phyloP scores from a whole-genome alignment of 2,329 filamentous ascomycete species.

The Beauveria rudraprayagi region DNA sequence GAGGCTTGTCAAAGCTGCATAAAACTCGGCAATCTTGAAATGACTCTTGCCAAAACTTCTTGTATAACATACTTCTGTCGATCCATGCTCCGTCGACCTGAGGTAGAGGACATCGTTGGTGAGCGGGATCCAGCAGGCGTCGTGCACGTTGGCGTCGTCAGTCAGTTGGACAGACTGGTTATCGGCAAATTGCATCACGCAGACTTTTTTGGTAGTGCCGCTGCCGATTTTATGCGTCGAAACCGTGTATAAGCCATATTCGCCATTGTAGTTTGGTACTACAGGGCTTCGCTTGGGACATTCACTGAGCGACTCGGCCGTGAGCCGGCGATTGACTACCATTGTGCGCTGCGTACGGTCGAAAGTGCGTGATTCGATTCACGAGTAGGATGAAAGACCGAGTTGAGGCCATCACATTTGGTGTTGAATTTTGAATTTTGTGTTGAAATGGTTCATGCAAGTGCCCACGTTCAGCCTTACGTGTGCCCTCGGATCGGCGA shows the following conservation, averaged over 20 bases:
- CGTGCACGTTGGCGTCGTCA: slow-evolving; percentile 22
- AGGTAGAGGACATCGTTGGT: slow-evolving; percentile 26
- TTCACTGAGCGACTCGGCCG: slow-evolving; percentile 25
- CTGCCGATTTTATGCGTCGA: slow-evolving; percentile 28
- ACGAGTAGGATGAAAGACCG: neutral
- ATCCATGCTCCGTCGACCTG: slow-evolving; percentile 20
- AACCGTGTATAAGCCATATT: slow-evolving; percentile 33
- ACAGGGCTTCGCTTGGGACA: slow-evolving; percentile 24
- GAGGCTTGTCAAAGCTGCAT: slow-evolving; percentile 24
- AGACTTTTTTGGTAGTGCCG: slow-evolving; percentile 23
- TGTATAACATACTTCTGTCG: slow-evolving; percentile 24
- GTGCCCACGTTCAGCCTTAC: neutral
- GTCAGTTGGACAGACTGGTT: slow-evolving; percentile 20
- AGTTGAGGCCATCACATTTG: neutral
- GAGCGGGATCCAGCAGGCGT: slow-evolving; percentile 30
- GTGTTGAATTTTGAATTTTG: neutral
- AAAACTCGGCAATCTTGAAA: slow-evolving; percentile 21
- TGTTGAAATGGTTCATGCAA: neutral
- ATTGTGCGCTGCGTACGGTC: neutral
- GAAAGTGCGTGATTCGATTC: neutral
- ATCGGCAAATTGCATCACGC: slow-evolving; percentile 25
- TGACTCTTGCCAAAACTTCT: slow-evolving; percentile 14
- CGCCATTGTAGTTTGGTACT: slow-evolving; percentile 32
- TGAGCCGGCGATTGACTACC: slow-evolving; percentile 17
- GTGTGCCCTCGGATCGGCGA: neutral